These are phyloP conservation scores for Castanospermum australe DNA, from an alignment of 306 rosid species.

Conservation along the genomic window DNA sequence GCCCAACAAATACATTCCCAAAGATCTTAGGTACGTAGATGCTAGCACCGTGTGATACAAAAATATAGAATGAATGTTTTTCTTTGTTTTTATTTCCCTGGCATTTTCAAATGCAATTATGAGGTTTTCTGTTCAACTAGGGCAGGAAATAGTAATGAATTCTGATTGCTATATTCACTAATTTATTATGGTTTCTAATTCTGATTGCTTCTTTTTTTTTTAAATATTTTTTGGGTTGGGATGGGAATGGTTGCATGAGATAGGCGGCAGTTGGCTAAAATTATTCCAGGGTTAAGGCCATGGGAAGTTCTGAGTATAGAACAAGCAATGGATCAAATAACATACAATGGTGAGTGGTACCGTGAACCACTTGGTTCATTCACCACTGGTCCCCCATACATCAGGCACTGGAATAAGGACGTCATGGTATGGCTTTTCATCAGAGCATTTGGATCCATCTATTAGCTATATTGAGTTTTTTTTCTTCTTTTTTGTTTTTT, in stretches of 20 bases:
- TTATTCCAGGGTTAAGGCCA: constrained; percentile 89
- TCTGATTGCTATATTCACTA: not conserved
- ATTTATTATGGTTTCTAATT: constrained; percentile 15
- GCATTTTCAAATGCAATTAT: not conserved
- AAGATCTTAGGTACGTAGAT: constrained; percentile 66
- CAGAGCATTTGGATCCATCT: constrained; percentile 2
- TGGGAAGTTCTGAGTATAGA: constrained; percentile 95
- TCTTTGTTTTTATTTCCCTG: not conserved
- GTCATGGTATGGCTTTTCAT: constrained; percentile 49
- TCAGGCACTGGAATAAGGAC: constrained; percentile 57
- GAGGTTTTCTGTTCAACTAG: constrained; percentile 5
- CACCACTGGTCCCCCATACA: constrained; percentile 83
- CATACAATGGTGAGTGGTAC: constrained; percentile 77
- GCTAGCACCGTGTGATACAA: not conserved
- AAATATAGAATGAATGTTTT: not conserved
- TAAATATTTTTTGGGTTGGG: not conserved
- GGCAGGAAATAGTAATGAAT: constrained; percentile 3
- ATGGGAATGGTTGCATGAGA: constrained; percentile 10
- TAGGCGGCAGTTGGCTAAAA: constrained; percentile 56
- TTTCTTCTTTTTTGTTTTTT: not conserved
- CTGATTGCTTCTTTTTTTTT: not conserved
- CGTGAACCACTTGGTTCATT: constrained; percentile 80
- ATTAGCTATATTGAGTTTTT: not conserved
- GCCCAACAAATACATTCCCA: constrained; percentile 94
- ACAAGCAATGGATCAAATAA: constrained; percentile 89